phyloP scores from a whole-genome alignment of 179 eudicot genomes.

The Spinacia oleracea region DNA sequence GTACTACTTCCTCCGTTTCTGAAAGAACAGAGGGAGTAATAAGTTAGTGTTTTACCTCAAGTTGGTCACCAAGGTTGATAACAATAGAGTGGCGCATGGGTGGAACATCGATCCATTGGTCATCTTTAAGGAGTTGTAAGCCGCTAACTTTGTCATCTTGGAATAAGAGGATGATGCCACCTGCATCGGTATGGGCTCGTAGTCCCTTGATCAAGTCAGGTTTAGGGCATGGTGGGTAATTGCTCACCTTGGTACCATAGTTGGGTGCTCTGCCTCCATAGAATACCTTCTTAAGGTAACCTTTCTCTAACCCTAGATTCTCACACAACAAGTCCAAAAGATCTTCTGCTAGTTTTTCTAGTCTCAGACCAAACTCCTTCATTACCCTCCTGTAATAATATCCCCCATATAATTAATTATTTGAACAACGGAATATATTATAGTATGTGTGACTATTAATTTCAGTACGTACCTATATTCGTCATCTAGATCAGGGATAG shows the following conservation, averaged over 20 bases:
- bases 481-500: conserved; percentile 43
- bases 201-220: conserved; percentile 54
- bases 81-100: conserved; percentile 58
- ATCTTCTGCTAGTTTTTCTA: conserved; percentile 57
- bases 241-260: conserved; percentile 50
- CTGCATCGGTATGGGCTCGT: conserved; percentile 58
- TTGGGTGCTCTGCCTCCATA: conserved; percentile 40
- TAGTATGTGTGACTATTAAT: neutral
- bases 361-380: conserved; percentile 41
- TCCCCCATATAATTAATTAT: no score
- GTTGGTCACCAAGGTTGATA: conserved; percentile 51
- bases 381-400: conserved; percentile 40
- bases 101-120: conserved; percentile 51
- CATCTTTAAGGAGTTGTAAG: conserved; percentile 49
- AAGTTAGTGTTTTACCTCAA: conserved; percentile 35
- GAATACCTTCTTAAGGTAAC: conserved; percentile 47
- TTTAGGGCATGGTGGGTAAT: conserved; percentile 54
- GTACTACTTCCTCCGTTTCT: no score
- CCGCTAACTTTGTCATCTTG: conserved; percentile 54
- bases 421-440: no score
- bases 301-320: conserved; percentile 51
- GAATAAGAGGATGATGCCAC: conserved; percentile 53
- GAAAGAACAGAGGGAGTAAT: no score
- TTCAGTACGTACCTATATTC: conserved; percentile 33
- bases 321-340: conserved; percentile 46